phyloP scores from a whole-genome alignment of 1,284 basidiomycete genomes.

The Taiwanofungus camphoratus region DNA sequence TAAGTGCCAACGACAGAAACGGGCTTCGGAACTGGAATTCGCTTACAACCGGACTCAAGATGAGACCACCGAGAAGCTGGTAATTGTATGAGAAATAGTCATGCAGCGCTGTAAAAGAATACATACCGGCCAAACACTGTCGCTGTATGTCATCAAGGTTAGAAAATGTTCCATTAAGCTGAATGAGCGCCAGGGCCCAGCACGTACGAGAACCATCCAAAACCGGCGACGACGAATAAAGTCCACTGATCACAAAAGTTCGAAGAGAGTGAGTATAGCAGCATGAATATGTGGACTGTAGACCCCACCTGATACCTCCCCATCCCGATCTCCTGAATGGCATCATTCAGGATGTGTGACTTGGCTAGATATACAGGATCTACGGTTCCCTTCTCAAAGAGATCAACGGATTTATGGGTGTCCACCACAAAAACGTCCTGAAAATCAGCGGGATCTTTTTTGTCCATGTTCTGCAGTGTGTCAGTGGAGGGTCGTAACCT shows the following conservation, averaged over 20 bases:
- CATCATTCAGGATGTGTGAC: slow-evolving; percentile 48
- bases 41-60: slow-evolving; percentile 48
- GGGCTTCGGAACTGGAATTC: slow-evolving; percentile 54
- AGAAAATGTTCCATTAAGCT: slow-evolving; percentile 3
- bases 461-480: slow-evolving; percentile 8
- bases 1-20: slow-evolving; percentile 52
- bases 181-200: neutral
- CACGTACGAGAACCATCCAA: slow-evolving; percentile 67
- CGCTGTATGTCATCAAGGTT: slow-evolving; percentile 24
- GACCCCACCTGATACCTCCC: slow-evolving; percentile 57
- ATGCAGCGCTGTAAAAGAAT: neutral
- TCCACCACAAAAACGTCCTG: neutral
- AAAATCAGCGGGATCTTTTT: slow-evolving; percentile 7
- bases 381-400: slow-evolving; percentile 41
- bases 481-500: no score
- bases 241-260: slow-evolving; percentile 48
- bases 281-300: no score
- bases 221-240: slow-evolving; percentile 55
- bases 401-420: slow-evolving; percentile 13
- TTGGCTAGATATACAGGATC: slow-evolving; percentile 55
- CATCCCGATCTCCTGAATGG: slow-evolving; percentile 62
- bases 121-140: slow-evolving; percentile 44
- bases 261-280: no score
- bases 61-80: slow-evolving; percentile 48
- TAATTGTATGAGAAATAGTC: neutral